Evolutionary conservation across 768 basidiomycete species (phyloP).

Genomic region (Agrocybe praecox): DNA sequence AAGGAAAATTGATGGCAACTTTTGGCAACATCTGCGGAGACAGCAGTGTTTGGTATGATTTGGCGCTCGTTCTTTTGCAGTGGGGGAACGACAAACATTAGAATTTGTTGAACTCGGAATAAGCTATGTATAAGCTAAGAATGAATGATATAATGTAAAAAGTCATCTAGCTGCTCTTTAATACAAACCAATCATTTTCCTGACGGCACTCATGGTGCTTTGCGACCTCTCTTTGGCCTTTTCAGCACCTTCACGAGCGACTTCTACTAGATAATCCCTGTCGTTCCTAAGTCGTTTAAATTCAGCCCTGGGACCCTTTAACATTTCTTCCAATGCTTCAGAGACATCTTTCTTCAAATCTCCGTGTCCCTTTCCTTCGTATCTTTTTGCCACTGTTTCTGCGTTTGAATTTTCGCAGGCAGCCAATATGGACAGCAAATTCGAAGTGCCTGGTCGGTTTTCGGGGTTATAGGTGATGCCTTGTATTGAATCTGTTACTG

Average conservation of each 20-base stretch:
- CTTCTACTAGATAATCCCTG: slow-evolving; percentile 55
- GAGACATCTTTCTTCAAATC: slow-evolving; percentile 74
- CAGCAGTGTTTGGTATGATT: neutral
- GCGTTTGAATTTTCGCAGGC: slow-evolving; percentile 62
- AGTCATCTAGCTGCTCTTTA: neutral
- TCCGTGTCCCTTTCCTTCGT: slow-evolving; percentile 59
- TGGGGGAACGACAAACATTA: too few species aligned
- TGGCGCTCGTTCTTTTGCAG: neutral
- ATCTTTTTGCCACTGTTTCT: slow-evolving; percentile 47
- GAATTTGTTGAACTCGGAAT: too few species aligned
- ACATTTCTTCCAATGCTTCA: slow-evolving; percentile 67
- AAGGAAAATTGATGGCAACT: too few species aligned
- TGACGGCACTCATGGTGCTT: slow-evolving; percentile 68
- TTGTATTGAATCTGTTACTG: slow-evolving; percentile 82
- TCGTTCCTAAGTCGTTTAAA: slow-evolving; percentile 68
- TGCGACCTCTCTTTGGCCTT: slow-evolving; percentile 65
- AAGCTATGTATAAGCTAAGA: too few species aligned
- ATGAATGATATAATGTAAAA: too few species aligned
- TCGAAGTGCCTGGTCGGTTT: slow-evolving; percentile 80
- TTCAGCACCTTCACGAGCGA: slow-evolving; percentile 66
- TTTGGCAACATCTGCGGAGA: too few species aligned
- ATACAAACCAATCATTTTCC: slow-evolving; percentile 60
- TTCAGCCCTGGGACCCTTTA: slow-evolving; percentile 69
- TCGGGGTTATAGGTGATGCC: slow-evolving; percentile 83
- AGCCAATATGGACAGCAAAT: slow-evolving; percentile 78